Conservation (phyloP, 2,329 filamentous ascomycete species). For the Curvularia eragrostidis region DNA sequence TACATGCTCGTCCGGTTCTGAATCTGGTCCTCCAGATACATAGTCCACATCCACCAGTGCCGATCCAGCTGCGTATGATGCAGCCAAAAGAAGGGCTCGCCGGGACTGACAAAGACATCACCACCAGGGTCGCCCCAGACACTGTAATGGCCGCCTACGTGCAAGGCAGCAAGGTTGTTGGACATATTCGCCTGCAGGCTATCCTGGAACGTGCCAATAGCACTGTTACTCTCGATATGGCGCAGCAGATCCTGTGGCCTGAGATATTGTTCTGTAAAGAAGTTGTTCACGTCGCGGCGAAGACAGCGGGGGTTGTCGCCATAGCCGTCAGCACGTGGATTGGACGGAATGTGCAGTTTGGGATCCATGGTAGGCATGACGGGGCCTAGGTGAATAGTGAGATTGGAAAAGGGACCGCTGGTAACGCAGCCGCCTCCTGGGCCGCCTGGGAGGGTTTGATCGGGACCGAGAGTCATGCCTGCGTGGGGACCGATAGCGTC, state of each 20-base stretch:
- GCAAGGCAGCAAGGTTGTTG: not conserved
- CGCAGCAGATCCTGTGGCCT: too few relatives aligned
- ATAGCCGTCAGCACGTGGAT: slow-evolving; percentile 40
- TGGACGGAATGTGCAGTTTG: slow-evolving; percentile 37
- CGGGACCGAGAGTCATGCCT: slow-evolving; percentile 21
- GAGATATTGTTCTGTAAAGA: too few relatives aligned
- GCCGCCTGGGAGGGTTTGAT: slow-evolving; percentile 53
- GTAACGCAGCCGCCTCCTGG: slow-evolving; percentile 64
- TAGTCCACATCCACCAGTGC: not conserved
- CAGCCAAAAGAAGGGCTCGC: not conserved
- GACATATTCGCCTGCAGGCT: too few relatives aligned
- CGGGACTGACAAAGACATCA: not conserved
- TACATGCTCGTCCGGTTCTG: not conserved
- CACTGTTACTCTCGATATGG: too few relatives aligned
- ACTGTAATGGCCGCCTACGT: not conserved
- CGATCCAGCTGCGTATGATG: not conserved
- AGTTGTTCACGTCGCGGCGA: slow-evolving; percentile 40
- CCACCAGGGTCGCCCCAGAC: not conserved
- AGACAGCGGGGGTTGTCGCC: slow-evolving; percentile 43
- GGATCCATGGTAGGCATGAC: slow-evolving; percentile 46
- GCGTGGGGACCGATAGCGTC: slow-evolving; percentile 33
- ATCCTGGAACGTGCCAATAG: not conserved
- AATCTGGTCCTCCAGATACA: not conserved
- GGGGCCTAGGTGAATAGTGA: slow-evolving; percentile 56
- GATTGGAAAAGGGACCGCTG: slow-evolving; percentile 59